Evolutionary conservation across 208 protist species (phyloP).

Genomic region (Acanthamoeba quina): DNA sequence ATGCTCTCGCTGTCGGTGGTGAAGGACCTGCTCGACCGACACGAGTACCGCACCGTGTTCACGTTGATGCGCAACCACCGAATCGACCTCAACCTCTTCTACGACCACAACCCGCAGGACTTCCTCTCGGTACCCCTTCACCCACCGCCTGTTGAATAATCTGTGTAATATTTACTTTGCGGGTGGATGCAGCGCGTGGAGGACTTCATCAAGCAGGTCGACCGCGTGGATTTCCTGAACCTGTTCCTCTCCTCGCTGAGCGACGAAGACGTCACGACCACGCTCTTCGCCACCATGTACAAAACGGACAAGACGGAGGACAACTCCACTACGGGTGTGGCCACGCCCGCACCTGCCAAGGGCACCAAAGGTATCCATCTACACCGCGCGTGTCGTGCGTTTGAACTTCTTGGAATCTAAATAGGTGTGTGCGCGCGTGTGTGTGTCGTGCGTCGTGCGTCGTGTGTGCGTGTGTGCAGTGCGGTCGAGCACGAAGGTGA

Average conservation of each 20-base stretch:
- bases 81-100: conserved; percentile 86
- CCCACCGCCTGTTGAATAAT: too few relatives aligned
- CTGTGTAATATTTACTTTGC: too few relatives aligned
- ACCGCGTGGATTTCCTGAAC: conserved; percentile 81
- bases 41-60: conserved; percentile 79
- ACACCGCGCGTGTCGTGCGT: too few relatives aligned
- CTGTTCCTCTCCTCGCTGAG: conserved; percentile 80
- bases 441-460: neutral
- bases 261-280: conserved; percentile 81
- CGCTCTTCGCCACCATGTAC: conserved; percentile 75
- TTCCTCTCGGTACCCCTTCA: conserved; percentile 74
- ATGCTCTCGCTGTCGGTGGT: conserved; percentile 79
- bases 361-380: neutral
- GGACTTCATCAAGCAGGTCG: conserved; percentile 82
- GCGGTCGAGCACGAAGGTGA: conserved; percentile 46
- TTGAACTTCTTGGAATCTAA: too few relatives aligned
- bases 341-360: neutral
- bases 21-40: conserved; percentile 67
- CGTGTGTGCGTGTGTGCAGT: neutral
- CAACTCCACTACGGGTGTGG: neutral
- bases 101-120: conserved; percentile 82
- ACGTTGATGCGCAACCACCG: conserved; percentile 81
- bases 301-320: neutral
- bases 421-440: too few relatives aligned
- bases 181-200: conserved; percentile 68